Base-by-base conservation (phyloP, 768 basidiomycete species). In the Phanerochaete carnosa region DNA sequence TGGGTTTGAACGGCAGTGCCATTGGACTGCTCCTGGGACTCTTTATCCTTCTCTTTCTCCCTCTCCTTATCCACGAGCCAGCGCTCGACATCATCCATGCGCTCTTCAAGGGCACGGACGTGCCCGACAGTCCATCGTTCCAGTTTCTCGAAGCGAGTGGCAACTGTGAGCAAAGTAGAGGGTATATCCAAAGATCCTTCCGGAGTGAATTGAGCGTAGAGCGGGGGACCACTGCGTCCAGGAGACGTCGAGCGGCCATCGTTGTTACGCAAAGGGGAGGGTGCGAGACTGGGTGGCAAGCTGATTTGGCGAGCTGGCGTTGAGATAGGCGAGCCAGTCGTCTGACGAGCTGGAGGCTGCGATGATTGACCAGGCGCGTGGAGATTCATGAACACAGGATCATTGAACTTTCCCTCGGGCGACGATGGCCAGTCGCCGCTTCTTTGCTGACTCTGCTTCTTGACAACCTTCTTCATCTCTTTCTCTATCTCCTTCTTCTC, bases 101-200 rank as follows among this genome's bases (percentile, higher is more conserved):
- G 83, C 22, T 94, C 92, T 65, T 94, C 92, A n/a, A 94, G 75
- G 1, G 92, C 92, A 57, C 92, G 86, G 2, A 93, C 91, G 65
- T 94, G 92, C 6, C 90, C 86, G 2, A 94, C 90, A 0, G 92
- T 89, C 92, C 92, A 94, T 63, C 89, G 89, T 69, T 94, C 92
- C 13, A 94, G 80, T 70, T 94, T 94, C 72, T 94, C 92, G 60
- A 94, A 94, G 23, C 92, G 85, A 59, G 82, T 84, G 13, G 90
- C 89, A 45, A 94, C 84, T 12, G 83, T 81, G 25, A 94, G 74
- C 5, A 94, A 76, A 0, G 92, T 94, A 1, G 81, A 85, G 12
- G 87, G 82, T 9, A 93, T 77, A 67, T 94, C 93, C 3, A 94
- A 74, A 1, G 85, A 82, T 2, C 92, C 92, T 51, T 87, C 82